These are phyloP conservation scores for Cyberlindnera samutprakarnensis DNA, from an alignment of 805 yeast species.

Conservation along the genomic window DNA sequence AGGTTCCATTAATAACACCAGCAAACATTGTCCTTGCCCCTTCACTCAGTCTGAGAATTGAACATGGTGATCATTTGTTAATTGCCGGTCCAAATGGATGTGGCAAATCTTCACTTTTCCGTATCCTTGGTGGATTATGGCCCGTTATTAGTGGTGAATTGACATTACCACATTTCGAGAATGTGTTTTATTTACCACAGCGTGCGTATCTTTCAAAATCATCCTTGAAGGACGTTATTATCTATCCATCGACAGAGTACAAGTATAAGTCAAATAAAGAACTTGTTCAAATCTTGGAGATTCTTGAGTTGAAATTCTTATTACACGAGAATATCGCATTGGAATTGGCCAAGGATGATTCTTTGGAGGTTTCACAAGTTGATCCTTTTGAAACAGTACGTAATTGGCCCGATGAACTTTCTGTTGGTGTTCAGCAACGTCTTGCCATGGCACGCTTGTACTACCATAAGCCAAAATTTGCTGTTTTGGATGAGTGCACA, in stretches of 20 bases:
- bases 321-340: slow-evolving; percentile 36
- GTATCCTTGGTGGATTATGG: slow-evolving; percentile 92
- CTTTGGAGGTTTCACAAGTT: slow-evolving; percentile 26
- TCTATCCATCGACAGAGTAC: slow-evolving; percentile 76
- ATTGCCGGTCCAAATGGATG: slow-evolving; percentile 97
- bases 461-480: slow-evolving; percentile 87
- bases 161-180: slow-evolving; percentile 55
- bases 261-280: slow-evolving; percentile 35
- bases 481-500: slow-evolving; percentile 93
- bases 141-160: slow-evolving; percentile 56
- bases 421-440: slow-evolving; percentile 89
- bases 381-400: slow-evolving; percentile 56
- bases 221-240: slow-evolving; percentile 77
- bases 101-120: slow-evolving; percentile 87
- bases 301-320: slow-evolving; percentile 55
- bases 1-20: slow-evolving; percentile 83
- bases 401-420: slow-evolving; percentile 85
- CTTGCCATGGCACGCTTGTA: slow-evolving; percentile 89
- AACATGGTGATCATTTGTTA: slow-evolving; percentile 76
- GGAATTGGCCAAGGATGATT: slow-evolving; percentile 23
- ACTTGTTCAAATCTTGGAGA: slow-evolving; percentile 43
- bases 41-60: slow-evolving; percentile 60
- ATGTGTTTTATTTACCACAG: slow-evolving; percentile 86
- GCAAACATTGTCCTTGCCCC: slow-evolving; percentile 66
- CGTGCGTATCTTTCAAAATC: slow-evolving; percentile 68